Evolutionary conservation across 371 early-diverging fungal genomes (phyloP).

Genomic region (Saksenaea oblongispora): DNA sequence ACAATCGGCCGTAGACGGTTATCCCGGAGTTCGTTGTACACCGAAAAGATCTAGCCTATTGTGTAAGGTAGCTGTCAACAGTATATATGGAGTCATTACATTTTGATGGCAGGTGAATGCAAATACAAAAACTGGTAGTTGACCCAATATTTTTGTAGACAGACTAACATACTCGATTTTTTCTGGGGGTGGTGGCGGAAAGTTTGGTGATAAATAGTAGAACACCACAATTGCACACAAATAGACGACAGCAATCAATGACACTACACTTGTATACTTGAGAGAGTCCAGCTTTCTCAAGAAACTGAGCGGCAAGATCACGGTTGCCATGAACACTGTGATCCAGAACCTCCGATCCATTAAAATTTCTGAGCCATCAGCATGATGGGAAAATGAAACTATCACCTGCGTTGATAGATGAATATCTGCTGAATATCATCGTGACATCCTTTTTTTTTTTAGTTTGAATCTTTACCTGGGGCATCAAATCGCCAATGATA

Average conservation of each 20-base stretch:
- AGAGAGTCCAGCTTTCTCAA: constrained; percentile 90
- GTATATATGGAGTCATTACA: constrained; percentile 45
- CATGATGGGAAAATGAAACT: constrained; percentile 29
- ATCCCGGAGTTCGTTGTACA: constrained; percentile 90
- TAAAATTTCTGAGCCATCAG: constrained; percentile 25
- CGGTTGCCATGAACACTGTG: constrained; percentile 65
- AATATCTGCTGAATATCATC: not conserved
- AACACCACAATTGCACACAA: constrained; percentile 86
- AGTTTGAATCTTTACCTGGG: constrained; percentile 71
- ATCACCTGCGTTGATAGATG: constrained; percentile 25
- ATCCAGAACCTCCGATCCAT: constrained; percentile 86
- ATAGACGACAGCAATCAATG: constrained; percentile 89
- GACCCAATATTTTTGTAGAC: constrained; percentile 71
- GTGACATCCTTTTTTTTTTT: not conserved
- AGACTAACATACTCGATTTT: constrained; percentile 56
- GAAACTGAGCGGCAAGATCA: constrained; percentile 81
- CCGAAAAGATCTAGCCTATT: constrained; percentile 74
- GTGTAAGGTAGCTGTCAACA: not conserved
- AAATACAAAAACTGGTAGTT: constrained; percentile 98
- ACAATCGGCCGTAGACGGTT: constrained; percentile 71
- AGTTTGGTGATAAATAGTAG: constrained; percentile 65
- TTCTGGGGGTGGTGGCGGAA: constrained; percentile 44
- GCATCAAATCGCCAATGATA: constrained; percentile 95
- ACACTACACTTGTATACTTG: constrained; percentile 92
- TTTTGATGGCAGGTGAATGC: constrained; percentile 97